These are phyloP conservation scores for Dacryopinax spathularia DNA, from an alignment of 768 basidiomycete genomes.

Conservation along the genomic window DNA sequence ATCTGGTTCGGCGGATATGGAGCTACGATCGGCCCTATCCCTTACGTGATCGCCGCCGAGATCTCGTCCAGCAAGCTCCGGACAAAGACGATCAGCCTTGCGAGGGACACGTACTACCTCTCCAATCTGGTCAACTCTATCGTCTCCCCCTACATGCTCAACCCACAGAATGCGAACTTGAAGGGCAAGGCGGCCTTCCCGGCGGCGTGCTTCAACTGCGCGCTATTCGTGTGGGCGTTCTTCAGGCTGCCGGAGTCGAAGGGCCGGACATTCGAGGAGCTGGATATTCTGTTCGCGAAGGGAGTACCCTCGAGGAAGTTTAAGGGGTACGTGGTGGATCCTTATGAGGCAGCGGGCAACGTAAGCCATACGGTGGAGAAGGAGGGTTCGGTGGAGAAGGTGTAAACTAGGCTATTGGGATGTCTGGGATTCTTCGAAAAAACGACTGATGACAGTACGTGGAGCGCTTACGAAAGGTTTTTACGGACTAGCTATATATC, in stretches of 20 bases:
- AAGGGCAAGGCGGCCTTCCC: conserved; percentile 7
- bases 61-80: conserved; percentile 19
- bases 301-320: conserved; percentile 20
- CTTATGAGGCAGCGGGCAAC: too few relatives aligned
- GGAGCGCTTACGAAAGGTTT: neutral
- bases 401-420: too few relatives aligned
- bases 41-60: conserved; percentile 21
- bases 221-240: conserved; percentile 11
- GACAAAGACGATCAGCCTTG: conserved; percentile 21
- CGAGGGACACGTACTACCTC: conserved; percentile 12
- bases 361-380: too few relatives aligned
- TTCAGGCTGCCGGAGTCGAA: conserved; percentile 23
- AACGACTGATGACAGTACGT: too few relatives aligned
- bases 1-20: conserved; percentile 21
- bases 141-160: conserved; percentile 10
- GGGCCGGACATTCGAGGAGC: conserved; percentile 22
- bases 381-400: too few relatives aligned
- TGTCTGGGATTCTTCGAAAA: too few relatives aligned
- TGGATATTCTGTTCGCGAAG: conserved; percentile 24
- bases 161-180: conserved; percentile 16
- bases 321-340: conserved; percentile 14
- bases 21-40: conserved; percentile 19
- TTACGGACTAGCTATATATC: neutral
- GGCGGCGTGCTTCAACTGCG: conserved; percentile 8
- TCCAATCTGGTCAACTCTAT: conserved; percentile 11